A percentile compares a stretch with the other conserved stretches of the same genome.
Evolutionary conservation across 768 basidiomycete species (phyloP).

Genomic region (Leccinum rimulosum): DNA sequence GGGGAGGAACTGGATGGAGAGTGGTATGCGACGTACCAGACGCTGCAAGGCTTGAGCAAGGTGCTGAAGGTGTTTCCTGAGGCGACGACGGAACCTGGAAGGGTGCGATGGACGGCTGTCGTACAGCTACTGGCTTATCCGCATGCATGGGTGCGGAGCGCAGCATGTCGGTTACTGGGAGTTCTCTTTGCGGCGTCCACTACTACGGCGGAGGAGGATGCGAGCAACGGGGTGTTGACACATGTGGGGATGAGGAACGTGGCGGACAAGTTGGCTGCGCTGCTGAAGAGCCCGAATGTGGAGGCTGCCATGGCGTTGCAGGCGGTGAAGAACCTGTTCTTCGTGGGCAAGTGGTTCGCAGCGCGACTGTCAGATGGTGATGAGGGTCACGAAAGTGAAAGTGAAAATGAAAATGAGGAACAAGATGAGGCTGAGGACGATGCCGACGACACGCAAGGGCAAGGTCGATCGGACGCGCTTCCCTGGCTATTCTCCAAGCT

Average conservation of each 20-base stretch:
- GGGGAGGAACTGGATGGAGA: constrained; percentile 56
- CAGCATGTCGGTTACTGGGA: constrained; percentile 74
- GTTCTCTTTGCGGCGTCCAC: constrained; percentile 58
- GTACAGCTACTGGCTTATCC: constrained; percentile 76
- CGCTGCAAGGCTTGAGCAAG: constrained; percentile 65
- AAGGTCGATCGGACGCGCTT: constrained; percentile 49
- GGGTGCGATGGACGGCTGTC: constrained; percentile 62
- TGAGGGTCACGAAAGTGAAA: constrained; percentile 20
- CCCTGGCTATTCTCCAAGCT: constrained; percentile 95
- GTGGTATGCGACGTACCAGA: constrained; percentile 85
- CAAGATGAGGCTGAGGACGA: constrained; percentile 27
- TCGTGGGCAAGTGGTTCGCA: constrained; percentile 82
- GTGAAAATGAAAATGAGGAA: background rate
- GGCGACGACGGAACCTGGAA: constrained; percentile 41
- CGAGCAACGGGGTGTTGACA: constrained; percentile 50
- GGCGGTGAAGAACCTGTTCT: constrained; percentile 90
- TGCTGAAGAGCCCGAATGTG: constrained; percentile 80
- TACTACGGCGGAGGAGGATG: constrained; percentile 11
- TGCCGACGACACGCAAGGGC: background rate
- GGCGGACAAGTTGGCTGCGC: constrained; percentile 68
- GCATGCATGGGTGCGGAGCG: constrained; percentile 91
- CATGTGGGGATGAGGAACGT: constrained; percentile 58
- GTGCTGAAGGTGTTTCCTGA: constrained; percentile 56
- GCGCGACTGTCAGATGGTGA: constrained; percentile 34
- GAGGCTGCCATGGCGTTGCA: constrained; percentile 75